Percentiles rank a stretch among this genome's conserved stretches.
These are phyloP conservation scores for Neurospora sp. DNA, from an alignment of 495 filamentous ascomycete species.

Conservation along the genomic window DNA sequence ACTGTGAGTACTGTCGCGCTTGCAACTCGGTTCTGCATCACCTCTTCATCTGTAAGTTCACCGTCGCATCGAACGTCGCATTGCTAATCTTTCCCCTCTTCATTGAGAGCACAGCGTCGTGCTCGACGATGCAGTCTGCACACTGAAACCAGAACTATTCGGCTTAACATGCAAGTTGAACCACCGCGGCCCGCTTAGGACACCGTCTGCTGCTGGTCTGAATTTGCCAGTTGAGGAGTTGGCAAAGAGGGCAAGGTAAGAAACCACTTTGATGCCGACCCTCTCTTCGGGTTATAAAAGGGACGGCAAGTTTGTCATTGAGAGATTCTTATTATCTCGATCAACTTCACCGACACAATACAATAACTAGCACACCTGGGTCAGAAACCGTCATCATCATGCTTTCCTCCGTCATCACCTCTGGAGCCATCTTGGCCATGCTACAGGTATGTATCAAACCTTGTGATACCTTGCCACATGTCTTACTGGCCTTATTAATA, in stretches of 20 bases:
- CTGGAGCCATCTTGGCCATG: not conserved
- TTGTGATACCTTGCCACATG: not conserved
- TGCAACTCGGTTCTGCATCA: not conserved
- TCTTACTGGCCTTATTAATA: not conserved
- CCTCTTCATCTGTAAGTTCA: not conserved
- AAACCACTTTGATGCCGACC: not conserved
- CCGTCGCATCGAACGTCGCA: not conserved
- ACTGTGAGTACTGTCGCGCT: not conserved
- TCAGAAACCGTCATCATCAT: not conserved
- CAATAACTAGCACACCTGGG: not conserved
- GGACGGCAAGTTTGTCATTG: not conserved
- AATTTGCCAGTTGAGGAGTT: too few species aligned
- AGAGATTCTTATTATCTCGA: not conserved
- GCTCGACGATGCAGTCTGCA: not conserved
- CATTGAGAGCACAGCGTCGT: not conserved
- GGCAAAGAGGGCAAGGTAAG: too few species aligned
- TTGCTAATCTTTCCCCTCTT: not conserved
- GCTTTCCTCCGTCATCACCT: not conserved
- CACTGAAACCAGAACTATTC: not conserved
- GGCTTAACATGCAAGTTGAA: not conserved
- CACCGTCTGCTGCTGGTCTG: too few species aligned
- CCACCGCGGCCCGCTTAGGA: not conserved
- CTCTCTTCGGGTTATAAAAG: not conserved
- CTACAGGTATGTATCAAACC: not conserved
- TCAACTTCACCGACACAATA: not conserved